Conservation (phyloP, 1,284 basidiomycete species). For the Fomitopsis pinicola region DNA sequence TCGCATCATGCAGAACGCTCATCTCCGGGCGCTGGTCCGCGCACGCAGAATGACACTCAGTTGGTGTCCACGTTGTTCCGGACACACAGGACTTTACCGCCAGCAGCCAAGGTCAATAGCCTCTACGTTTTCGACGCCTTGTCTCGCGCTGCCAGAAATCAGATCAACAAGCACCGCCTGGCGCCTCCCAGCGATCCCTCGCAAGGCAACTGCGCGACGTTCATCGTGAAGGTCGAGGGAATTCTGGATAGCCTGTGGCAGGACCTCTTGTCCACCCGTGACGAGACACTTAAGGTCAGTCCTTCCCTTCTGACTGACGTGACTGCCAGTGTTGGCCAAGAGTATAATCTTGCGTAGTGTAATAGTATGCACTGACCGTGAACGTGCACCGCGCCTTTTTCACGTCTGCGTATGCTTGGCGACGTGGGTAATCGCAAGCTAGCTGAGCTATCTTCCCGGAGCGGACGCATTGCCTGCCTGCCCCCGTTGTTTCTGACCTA, state of each 20-base stretch:
- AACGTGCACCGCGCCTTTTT: neutral
- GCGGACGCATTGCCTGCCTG: neutral
- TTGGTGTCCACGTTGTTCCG: constrained; percentile 83
- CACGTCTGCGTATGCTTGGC: neutral
- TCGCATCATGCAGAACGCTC: neutral
- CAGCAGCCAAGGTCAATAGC: constrained; percentile 71
- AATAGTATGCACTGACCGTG: neutral
- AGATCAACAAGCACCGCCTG: constrained; percentile 61
- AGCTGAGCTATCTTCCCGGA: neutral
- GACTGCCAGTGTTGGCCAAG: too few relatives aligned
- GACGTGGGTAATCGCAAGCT: neutral
- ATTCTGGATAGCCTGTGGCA: constrained; percentile 80
- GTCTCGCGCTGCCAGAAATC: constrained; percentile 72
- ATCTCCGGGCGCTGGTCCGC: neutral
- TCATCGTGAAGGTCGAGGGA: constrained; percentile 83
- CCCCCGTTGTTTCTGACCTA: neutral
- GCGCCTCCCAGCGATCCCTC: constrained; percentile 43
- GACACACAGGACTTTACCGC: constrained; percentile 73
- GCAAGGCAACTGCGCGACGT: constrained; percentile 74
- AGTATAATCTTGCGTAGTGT: neutral
- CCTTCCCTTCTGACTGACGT: constrained; percentile 9
- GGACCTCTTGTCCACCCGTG: constrained; percentile 67
- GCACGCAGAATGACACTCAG: constrained; percentile 72
- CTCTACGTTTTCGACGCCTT: constrained; percentile 91
- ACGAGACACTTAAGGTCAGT: constrained; percentile 81